phyloP scores from a whole-genome alignment of 2,329 filamentous ascomycete genomes.

The Neospermospora avenae region DNA sequence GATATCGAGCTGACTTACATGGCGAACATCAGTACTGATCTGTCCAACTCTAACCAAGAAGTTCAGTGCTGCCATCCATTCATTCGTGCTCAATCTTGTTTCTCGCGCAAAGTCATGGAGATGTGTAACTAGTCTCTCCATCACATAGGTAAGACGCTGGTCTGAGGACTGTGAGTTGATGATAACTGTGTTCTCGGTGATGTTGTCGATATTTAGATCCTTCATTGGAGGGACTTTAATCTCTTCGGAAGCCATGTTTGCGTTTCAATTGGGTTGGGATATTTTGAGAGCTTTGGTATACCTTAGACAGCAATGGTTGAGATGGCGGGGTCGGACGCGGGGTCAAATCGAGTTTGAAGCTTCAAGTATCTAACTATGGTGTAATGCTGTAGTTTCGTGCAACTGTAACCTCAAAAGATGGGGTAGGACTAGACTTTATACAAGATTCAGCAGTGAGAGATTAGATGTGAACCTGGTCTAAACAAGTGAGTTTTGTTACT shows the following conservation, averaged over 20 bases:
- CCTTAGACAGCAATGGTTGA: background rate
- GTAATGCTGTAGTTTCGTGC: background rate
- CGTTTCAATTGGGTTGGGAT: background rate
- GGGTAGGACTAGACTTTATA: background rate
- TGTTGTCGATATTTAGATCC: conserved; percentile 75
- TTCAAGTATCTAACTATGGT: background rate
- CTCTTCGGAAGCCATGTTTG: conserved; percentile 23
- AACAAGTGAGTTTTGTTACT: conserved; percentile 1
- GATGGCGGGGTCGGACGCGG: conserved; percentile 3
- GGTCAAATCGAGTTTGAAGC: background rate
- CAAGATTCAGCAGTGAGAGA: background rate
- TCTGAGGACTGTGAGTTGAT: conserved; percentile 71
- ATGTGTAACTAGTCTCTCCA: conserved; percentile 71
- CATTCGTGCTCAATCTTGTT: conserved; percentile 68
- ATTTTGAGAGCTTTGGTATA: background rate
- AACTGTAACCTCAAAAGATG: background rate
- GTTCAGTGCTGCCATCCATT: conserved; percentile 73
- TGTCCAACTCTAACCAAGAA: conserved; percentile 72
- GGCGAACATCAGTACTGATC: conserved; percentile 69
- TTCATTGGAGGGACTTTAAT: conserved; percentile 49
- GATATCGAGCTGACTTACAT: conserved; percentile 46
- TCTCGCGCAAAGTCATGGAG: conserved; percentile 81
- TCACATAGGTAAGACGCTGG: conserved; percentile 65
- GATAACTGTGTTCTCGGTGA: conserved; percentile 69
- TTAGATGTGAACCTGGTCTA: background rate